These are phyloP conservation scores for Lipomyces chichibuensis DNA, from an alignment of 805 yeast genomes.

Conservation along the genomic window DNA sequence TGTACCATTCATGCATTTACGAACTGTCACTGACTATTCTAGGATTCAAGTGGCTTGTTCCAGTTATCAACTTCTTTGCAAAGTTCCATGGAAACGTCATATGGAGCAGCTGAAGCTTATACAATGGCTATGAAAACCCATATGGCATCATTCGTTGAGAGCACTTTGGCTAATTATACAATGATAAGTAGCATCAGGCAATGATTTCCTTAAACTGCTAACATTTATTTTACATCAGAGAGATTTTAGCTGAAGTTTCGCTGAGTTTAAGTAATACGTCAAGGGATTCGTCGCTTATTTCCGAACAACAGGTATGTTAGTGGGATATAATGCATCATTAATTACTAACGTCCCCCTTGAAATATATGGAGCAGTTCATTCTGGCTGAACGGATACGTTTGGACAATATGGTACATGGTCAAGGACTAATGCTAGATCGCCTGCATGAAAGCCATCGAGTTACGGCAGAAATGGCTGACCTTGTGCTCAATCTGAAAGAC, in stretches of 20 bases:
- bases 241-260: neutral
- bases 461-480: neutral
- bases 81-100: conserved; percentile 5
- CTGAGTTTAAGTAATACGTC: neutral
- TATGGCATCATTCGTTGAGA: neutral
- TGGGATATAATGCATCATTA: neutral
- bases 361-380: neutral
- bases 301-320: neutral
- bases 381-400: neutral
- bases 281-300: neutral
- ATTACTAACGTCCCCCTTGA: neutral
- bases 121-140: neutral
- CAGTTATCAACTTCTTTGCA: neutral
- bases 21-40: neutral
- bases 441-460: conserved; percentile 1
- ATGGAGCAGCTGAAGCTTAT: conserved; percentile 3
- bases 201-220: conserved; percentile 1
- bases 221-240: neutral
- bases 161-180: neutral
- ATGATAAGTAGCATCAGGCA: neutral
- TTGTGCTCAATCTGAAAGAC: neutral
- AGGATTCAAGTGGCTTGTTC: conserved; percentile 2
- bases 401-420: conserved; percentile 1
- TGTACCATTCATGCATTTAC: neutral
- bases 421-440: neutral